Evolutionary conservation across 192 early-diverging fungal species (phyloP), one percentile per base, ranked within the genome.

Genomic region (Backusella westeae): DNA sequence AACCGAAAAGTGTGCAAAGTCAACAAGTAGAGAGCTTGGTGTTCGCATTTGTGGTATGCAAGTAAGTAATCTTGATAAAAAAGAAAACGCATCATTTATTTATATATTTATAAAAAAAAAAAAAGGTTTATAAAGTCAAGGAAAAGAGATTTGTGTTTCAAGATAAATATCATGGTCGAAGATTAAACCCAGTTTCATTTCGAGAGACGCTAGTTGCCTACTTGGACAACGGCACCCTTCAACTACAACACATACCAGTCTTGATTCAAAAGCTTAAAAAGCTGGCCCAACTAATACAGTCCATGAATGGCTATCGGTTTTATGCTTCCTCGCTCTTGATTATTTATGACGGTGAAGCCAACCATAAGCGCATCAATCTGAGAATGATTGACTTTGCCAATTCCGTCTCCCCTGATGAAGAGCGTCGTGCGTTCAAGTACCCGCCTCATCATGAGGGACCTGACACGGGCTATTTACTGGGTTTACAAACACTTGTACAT

Each of bases 21-120:
- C 95, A 9, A 99, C 98, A 8, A 96, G 95, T 82, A 93, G 93
- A 78, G 86, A 89, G 53, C 87, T 98, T 32, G 98, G 98, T 6
- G 95, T 98, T 69, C 89, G 97, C 0, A 95, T 99, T 69, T 99
- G 98, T 80, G 97, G 98, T 9, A 95, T 99, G 95, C 98, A 99
- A 89, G 94, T 93, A 81, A 81, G 44, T 38, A 36, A 32, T 32
- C 32, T 32, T 32, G 32, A 32, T 6, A 65, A 26, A 82, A 63
- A 9, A 15, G 10, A 19, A n/a, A 12, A 53, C 23, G 21, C 19
- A 77, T 4, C 26, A 39, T 36, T 12, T 19, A 23, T 76, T 23
- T 59, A 8, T 59, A 29, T n/a, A n/a, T n/a, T n/a, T n/a, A n/a
- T 26, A 26, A 26, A 26, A 19, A n/a, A n/a, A 32, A 32, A 26